Evolutionary conservation across 352 stramenopile species (phyloP).

Genomic region (Albugo laibachii): DNA sequence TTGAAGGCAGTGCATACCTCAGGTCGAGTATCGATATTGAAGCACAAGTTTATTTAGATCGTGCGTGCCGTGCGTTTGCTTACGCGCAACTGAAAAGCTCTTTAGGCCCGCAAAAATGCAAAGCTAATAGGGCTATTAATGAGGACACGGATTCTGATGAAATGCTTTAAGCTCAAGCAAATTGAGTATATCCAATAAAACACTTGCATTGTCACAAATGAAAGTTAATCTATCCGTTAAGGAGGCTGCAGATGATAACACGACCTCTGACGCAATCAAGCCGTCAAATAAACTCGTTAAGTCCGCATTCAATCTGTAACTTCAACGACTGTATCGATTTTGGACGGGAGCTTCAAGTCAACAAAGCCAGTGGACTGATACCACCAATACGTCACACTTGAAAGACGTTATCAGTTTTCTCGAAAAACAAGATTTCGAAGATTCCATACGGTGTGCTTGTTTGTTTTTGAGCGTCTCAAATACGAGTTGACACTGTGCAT

Average conservation of each 20-base stretch:
- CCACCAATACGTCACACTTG: constrained; percentile 65
- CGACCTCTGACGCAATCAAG: neutral
- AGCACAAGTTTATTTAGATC: too few species aligned
- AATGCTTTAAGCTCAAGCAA: constrained; percentile 49
- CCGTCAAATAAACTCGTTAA: too few species aligned
- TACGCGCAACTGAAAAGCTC: too few species aligned
- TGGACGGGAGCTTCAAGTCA: constrained; percentile 22
- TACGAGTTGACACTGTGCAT: constrained; percentile 1
- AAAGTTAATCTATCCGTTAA: constrained; percentile 1
- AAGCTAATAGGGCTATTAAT: constrained; percentile 75
- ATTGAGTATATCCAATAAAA: constrained; percentile 14
- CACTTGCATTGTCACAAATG: too few species aligned
- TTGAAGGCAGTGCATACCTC: too few species aligned
- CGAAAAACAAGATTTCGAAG: constrained; percentile 49
- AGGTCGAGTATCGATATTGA: too few species aligned
- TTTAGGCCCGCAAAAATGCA: constrained; percentile 56
- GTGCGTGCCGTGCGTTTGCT: too few species aligned
- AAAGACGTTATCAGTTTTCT: constrained; percentile 75
- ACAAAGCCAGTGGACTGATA: constrained; percentile 57
- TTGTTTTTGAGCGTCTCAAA: neutral
- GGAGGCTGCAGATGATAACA: neutral
- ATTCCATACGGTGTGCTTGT: constrained; percentile 25
- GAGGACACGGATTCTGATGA: constrained; percentile 74
- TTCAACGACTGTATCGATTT: neutral
- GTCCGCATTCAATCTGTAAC: too few species aligned